These are phyloP conservation scores for Russula compacta DNA, from an alignment of 768 basidiomycete genomes.

Conservation along the genomic window DNA sequence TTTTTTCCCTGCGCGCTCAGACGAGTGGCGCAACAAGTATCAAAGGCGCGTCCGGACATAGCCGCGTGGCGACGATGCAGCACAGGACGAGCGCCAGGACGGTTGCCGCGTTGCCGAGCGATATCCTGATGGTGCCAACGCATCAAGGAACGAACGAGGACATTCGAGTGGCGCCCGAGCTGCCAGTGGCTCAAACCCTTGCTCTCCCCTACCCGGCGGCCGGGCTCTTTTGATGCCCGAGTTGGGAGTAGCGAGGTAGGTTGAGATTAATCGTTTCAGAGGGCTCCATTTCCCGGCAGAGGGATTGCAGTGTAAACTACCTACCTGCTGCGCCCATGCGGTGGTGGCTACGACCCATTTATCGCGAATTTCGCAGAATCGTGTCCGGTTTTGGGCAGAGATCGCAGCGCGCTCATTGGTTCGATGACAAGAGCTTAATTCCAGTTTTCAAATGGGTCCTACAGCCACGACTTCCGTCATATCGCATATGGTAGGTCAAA, in stretches of 20 bases:
- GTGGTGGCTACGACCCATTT: not conserved
- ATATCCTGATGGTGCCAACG: not conserved
- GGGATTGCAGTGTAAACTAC: not conserved
- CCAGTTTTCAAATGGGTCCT: not conserved
- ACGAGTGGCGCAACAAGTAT: not conserved
- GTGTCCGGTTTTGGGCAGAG: not conserved
- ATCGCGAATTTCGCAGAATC: not conserved
- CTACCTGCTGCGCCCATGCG: not conserved
- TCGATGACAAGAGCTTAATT: conserved; percentile 1
- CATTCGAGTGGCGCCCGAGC: not conserved
- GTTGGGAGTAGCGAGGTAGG: not conserved
- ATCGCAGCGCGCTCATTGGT: not conserved
- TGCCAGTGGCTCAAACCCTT: not conserved
- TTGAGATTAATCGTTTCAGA: not conserved
- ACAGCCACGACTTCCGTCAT: not conserved
- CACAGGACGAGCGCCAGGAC: not conserved
- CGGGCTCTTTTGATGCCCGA: not conserved
- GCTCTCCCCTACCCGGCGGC: not conserved
- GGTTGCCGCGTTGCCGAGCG: not conserved
- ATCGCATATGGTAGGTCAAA: not conserved
- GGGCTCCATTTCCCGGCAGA: too few species aligned
- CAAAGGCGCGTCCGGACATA: not conserved
- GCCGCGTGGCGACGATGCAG: not conserved
- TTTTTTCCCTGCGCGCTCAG: not conserved
- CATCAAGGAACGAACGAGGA: not conserved